Evolutionary conservation across 495 filamentous ascomycete genomes (phyloP), one percentile per base, ranked within the genome.

Genomic region (Aspergillus nanangensis): DNA sequence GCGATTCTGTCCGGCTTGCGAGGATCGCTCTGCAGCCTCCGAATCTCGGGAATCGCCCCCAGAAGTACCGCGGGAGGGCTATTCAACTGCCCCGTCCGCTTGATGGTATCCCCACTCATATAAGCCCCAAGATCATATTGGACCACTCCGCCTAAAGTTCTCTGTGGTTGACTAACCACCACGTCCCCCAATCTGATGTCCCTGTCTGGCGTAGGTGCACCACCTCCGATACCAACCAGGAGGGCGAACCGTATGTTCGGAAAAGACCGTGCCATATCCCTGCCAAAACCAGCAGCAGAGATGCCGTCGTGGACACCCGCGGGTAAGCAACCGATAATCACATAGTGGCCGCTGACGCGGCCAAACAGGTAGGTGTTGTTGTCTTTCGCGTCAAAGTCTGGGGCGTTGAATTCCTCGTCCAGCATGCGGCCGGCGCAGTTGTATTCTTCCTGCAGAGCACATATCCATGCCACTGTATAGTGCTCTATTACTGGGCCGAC

Each of bases 141-240:
- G 1, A 57, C 27, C 13, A 57, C 50, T 4, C 53, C 50, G 56
- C 23, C 45, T 5, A 18, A 23, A 4, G 18, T 23, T 9, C 22
- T 32, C 14, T 34, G n/a, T 8, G 55, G 47, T 29, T 50, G 31
- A 40, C 71, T 62, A 20, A 75, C 57, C 3, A 71, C 67, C 25
- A 75, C 50, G 47, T 75, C 72, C 14, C 73, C 73, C 5, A 76
- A 64, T 8, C 63, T 62, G 5, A 77, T 63, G 50, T 76, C 70
- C 29, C 58, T 29, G 14, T 56, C 47, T 8, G 13, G n/a, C 24
- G 41, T 64, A 8, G 71, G 66, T 4, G 62, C 57, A 3, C 69
- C 71, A 15, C 68, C 70, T 5, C 64, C 71, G 25, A 75, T 73
- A 14, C 72, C 73, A 4, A 80, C 72, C 55, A 78, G 70, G 19